Evolutionary conservation across 2,329 filamentous ascomycete genomes (phyloP).

Genomic region (Colletotrichum somersetense): DNA sequence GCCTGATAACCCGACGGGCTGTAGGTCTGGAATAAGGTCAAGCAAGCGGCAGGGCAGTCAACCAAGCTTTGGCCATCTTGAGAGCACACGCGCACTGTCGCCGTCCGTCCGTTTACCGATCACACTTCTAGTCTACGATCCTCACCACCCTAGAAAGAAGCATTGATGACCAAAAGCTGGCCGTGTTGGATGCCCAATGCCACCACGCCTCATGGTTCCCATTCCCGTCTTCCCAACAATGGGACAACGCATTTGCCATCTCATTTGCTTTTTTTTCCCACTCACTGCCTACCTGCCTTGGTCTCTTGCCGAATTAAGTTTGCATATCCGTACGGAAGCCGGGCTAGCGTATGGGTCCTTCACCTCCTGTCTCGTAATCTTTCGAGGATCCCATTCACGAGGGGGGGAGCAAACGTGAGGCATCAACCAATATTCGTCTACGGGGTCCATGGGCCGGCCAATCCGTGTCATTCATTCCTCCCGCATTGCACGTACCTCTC

Average conservation of each 20-base stretch:
- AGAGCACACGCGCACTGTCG: constrained; percentile 24
- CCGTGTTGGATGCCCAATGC: constrained; percentile 23
- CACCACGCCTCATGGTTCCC: constrained; percentile 9
- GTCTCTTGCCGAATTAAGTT: neutral
- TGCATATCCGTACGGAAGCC: constrained; percentile 20
- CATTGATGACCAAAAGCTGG: constrained; percentile 33
- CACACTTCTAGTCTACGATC: constrained; percentile 33
- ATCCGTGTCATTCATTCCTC: constrained; percentile 2
- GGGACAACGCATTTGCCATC: constrained; percentile 32
- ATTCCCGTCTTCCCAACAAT: constrained; percentile 31
- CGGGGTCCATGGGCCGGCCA: constrained; percentile 10
- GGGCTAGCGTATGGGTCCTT: constrained; percentile 1
- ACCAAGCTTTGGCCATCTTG: constrained; percentile 13
- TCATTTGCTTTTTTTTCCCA: constrained; percentile 8
- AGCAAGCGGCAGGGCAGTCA: constrained; percentile 10
- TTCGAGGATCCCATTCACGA: constrained; percentile 8
- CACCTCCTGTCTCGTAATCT: constrained; percentile 15
- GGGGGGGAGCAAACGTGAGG: constrained; percentile 18
- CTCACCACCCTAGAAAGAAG: constrained; percentile 34
- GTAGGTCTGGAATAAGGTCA: constrained; percentile 14
- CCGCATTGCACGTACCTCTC: constrained; percentile 11
- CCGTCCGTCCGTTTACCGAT: constrained; percentile 37
- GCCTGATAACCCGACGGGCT: constrained; percentile 27
- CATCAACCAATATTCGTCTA: constrained; percentile 6
- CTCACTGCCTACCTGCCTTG: constrained; percentile 2